phyloP scores from a whole-genome alignment of 2,329 filamentous ascomycete species.

The Alternaria sp. region DNA sequence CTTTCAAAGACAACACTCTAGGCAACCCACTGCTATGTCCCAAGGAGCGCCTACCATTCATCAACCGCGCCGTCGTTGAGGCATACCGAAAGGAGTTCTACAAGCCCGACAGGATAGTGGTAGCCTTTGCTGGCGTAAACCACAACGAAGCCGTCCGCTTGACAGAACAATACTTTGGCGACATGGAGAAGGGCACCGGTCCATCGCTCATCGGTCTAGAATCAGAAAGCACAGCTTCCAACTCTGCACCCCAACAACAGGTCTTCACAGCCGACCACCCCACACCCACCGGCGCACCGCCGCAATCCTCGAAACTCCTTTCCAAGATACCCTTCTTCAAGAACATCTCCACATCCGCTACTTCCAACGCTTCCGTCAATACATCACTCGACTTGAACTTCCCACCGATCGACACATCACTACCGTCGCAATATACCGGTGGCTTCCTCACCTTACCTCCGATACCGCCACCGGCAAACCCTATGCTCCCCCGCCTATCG shows the following conservation, averaged over 20 bases:
- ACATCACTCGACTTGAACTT: slow-evolving; percentile 59
- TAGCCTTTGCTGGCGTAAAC: slow-evolving; percentile 91
- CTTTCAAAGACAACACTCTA: slow-evolving; percentile 94
- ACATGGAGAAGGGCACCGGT: slow-evolving; percentile 72
- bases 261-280: slow-evolving; percentile 54
- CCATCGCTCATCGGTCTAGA: slow-evolving; percentile 52
- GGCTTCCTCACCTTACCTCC: slow-evolving; percentile 87
- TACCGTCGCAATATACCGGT: slow-evolving; percentile 85
- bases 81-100: slow-evolving; percentile 86
- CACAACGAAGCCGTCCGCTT: slow-evolving; percentile 81
- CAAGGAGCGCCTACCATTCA: slow-evolving; percentile 77
- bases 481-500: slow-evolving; percentile 80
- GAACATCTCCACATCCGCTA: slow-evolving; percentile 79
- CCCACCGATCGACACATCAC: slow-evolving; percentile 64
- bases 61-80: slow-evolving; percentile 76
- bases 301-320: slow-evolving; percentile 71
- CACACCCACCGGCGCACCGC: slow-evolving; percentile 49
- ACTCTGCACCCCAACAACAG: slow-evolving; percentile 50
- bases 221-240: slow-evolving; percentile 26
- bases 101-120: slow-evolving; percentile 87
- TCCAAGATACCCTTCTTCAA: slow-evolving; percentile 91
- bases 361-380: slow-evolving; percentile 63
- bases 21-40: slow-evolving; percentile 94
- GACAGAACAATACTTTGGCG: slow-evolving; percentile 86
- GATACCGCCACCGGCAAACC: slow-evolving; percentile 79